Base-by-base conservation (phyloP, 768 basidiomycete genomes). In the Suillus hirtellus region DNA sequence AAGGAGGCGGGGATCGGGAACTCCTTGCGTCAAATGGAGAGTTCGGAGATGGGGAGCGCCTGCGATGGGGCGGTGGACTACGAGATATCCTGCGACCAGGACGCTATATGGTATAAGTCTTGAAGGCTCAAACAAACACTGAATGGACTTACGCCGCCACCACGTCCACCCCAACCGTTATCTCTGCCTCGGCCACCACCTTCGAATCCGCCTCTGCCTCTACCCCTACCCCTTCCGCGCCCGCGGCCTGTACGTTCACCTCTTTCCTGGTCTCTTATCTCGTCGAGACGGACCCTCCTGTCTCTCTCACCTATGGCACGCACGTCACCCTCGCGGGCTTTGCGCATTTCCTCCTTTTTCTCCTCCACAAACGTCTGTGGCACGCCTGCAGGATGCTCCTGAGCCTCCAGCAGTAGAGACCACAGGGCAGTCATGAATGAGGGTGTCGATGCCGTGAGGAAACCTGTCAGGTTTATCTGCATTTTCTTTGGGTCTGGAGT, bases 381-480 rank as follows among this genome's bases (percentile, higher is more conserved):
- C 0, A 99, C 92, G 64, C 95, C 95, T 11, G 92, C 90, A 2
- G 90, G 84, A 37, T 92, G 92, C 38, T 83, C 83, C 75, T 99
- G 96, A 3, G 97, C 97, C 68, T 96, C 95, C 4, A 99, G 80
- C n/a, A 99, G 81, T 6, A 99, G 81, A 31, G 82, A 87, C 97
- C 97, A 99, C 0, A 99, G 83, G 1, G 88, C 82, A 6, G 79
- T 74, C 95, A 97, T 97, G 77, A 99, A 99, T 0, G 81, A 74
- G 0, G 92, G 81, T 0, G 97, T 97, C 63, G 93, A 86, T 66
- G 89, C 86, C 4, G 92, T 92, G 63, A 99, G 84, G 75, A 99
- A 99, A 9, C 96, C 96, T 2, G 91, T 92, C 31, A 99, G 77
- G 71, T 90, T 89, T 65, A 99, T 95, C 77, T 98, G 95, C 89